Percentiles rank a stretch among this genome's conserved stretches.
Evolutionary conservation across 192 early-diverging fungal genomes (phyloP).

Genomic region (Coemansia sp.): DNA sequence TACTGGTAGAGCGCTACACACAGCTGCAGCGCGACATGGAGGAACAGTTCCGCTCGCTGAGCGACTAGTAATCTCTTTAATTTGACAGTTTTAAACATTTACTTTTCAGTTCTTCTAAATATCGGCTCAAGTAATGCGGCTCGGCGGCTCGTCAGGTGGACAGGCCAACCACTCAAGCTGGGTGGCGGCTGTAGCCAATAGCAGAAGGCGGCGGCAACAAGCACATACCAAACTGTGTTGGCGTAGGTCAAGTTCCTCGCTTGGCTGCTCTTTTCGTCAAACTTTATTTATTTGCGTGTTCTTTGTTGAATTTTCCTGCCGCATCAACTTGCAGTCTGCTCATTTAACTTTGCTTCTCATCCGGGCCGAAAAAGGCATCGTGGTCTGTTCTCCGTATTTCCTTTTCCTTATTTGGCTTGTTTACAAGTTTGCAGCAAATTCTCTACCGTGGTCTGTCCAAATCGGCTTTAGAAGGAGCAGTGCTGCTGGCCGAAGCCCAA

Average conservation of each 20-base stretch:
- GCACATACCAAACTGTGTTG: background rate
- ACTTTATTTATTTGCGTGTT: background rate
- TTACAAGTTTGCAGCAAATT: constrained; percentile 1
- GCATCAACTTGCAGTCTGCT: background rate
- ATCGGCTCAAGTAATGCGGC: background rate
- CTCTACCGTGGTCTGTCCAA: background rate
- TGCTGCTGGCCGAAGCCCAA: background rate
- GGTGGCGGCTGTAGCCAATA: background rate
- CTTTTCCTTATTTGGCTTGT: background rate
- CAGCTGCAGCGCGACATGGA: constrained; percentile 95
- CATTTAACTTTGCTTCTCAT: background rate
- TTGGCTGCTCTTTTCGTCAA: background rate
- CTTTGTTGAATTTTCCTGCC: background rate
- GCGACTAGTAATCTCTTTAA: constrained; percentile 57
- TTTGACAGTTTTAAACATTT: background rate
- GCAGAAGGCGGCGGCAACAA: background rate
- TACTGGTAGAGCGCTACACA: constrained; percentile 83
- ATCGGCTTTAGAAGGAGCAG: background rate
- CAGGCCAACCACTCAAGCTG: background rate
- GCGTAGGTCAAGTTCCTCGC: background rate
- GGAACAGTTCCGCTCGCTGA: constrained; percentile 83
- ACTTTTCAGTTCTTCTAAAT: background rate
- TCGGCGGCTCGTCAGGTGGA: constrained; percentile 6
- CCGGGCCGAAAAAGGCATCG: constrained; percentile 4
- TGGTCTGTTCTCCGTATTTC: background rate